Base-by-base conservation (phyloP, 2,329 filamentous ascomycete species). In the Alternaria consortialis region DNA sequence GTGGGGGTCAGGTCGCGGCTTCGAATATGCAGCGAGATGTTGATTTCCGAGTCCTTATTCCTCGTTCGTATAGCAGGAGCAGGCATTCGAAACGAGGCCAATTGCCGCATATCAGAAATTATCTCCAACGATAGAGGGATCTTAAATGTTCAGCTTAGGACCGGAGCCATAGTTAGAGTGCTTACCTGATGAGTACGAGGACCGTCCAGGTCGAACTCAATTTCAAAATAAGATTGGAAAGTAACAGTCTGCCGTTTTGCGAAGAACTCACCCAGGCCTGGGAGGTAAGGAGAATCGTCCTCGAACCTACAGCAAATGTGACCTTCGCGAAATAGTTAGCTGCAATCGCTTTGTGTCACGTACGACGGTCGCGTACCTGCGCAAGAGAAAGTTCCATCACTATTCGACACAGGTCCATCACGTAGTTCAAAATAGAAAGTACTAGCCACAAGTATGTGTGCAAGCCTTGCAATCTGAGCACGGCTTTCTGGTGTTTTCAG, bases 401-500 rank as follows among this genome's bases (percentile, higher is more conserved):
- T 23, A 12, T 53, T 31, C 4, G 23, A 27, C 13, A 44, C 20
- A 3, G 51, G 17, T 3, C 25, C 34, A 11, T 44, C 27, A 13
- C 12, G 20, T 7, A 43, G 20, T 27, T 72, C 63, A 50, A 67
- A 71, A 47, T 67, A 71, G 65, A 72, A 71, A 23, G 56, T 60
- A 7, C 66, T 65, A 15, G 68, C 63, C 2, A 69, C 62, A 15
- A 72, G 42, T 4, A 54, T 42, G 23, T 56, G 57, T 2, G 60
- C 63, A 23, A 69, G 27, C 4, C 23, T 36, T 36, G 63, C 61
- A 36, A 70, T 55, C 13, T 39, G n/a, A 12, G 29, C 23, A 11
- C 59, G 50, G 13, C 40, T 32, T 5, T 56, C 48, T 11, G 17
- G 40, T 11, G 23, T 20, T 15, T 57, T 31, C 31, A 59, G 27